These are phyloP conservation scores for Globisporangium carolinianum DNA, from an alignment of 352 stramenopile species.

Conservation along the genomic window DNA sequence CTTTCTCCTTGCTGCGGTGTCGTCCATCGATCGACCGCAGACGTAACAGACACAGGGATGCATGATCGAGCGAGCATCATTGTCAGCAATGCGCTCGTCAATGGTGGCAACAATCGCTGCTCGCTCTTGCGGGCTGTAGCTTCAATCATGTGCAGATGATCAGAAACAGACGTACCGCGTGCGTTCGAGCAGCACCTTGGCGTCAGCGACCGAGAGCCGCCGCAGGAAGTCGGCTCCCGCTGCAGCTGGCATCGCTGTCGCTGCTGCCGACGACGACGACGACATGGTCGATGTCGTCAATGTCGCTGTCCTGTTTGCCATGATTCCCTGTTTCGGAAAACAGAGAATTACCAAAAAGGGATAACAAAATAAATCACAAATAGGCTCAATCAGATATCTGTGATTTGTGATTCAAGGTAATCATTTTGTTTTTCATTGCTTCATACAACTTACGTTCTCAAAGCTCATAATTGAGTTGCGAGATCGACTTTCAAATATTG, in stretches of 20 bases:
- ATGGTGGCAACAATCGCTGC: too few relatives aligned
- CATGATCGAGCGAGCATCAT: too few relatives aligned
- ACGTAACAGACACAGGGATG: too few relatives aligned
- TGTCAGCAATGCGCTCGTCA: too few relatives aligned
- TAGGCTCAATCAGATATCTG: too few relatives aligned
- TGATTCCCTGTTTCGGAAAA: not conserved
- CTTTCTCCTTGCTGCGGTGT: constrained; percentile 61
- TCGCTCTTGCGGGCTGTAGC: too few relatives aligned
- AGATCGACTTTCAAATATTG: too few relatives aligned
- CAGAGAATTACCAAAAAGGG: not conserved
- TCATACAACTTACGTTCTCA: too few relatives aligned
- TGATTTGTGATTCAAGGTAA: too few relatives aligned
- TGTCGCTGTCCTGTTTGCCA: not conserved
- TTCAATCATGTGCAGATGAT: not conserved
- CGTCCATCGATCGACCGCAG: too few relatives aligned
- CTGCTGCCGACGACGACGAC: not conserved
- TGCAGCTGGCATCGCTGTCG: not conserved
- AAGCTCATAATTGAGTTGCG: too few relatives aligned
- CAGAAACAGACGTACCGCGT: constrained; percentile 37
- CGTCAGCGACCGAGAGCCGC: constrained; percentile 73
- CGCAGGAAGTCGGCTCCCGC: constrained; percentile 48
- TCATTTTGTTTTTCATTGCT: too few relatives aligned
- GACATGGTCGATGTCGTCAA: constrained; percentile 1
- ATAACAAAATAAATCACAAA: not conserved
- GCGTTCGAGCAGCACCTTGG: constrained; percentile 72